These are phyloP conservation scores for Aspergillus fructus DNA, from an alignment of 2,329 filamentous ascomycete species.

Conservation along the genomic window DNA sequence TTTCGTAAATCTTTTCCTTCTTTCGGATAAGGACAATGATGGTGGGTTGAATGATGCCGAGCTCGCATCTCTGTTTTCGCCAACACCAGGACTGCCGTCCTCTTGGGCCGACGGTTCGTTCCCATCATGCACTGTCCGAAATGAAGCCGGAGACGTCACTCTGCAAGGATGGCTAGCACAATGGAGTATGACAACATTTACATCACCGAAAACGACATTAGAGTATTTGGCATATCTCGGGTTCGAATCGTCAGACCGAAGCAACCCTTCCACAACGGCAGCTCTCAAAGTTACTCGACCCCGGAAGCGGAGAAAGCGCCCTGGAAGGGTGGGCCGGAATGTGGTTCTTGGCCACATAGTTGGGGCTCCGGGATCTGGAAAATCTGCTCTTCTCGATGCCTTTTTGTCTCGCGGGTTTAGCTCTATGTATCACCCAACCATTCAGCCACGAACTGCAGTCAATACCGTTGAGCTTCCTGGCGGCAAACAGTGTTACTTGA, in stretches of 20 bases:
- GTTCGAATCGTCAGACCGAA: conserved; percentile 74
- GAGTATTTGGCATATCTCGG: conserved; percentile 96
- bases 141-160: conserved; percentile 92
- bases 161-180: conserved; percentile 97
- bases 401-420: conserved; percentile 89
- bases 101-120: conserved; percentile 90
- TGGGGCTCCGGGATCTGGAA: conserved; percentile 81
- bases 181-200: conserved; percentile 99
- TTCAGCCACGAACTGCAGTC: conserved; percentile 88
- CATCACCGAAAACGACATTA: conserved; percentile 90
- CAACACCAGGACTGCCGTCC: conserved; percentile 81
- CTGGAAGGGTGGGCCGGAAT: conserved; percentile 85
- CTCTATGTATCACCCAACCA: conserved; percentile 83
- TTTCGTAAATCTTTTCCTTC: conserved; percentile 91
- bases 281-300: conserved; percentile 92
- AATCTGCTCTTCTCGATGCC: conserved; percentile 85
- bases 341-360: conserved; percentile 93
- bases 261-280: conserved; percentile 73
- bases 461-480: conserved; percentile 96
- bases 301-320: conserved; percentile 77
- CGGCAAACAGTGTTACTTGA: conserved; percentile 95
- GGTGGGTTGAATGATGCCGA: conserved; percentile 87
- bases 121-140: conserved; percentile 88
- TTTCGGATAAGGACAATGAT: conserved; percentile 97
- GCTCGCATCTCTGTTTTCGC: conserved; percentile 81